Base-by-base conservation (phyloP, 805 yeast species). In the Candida ulmi region DNA sequence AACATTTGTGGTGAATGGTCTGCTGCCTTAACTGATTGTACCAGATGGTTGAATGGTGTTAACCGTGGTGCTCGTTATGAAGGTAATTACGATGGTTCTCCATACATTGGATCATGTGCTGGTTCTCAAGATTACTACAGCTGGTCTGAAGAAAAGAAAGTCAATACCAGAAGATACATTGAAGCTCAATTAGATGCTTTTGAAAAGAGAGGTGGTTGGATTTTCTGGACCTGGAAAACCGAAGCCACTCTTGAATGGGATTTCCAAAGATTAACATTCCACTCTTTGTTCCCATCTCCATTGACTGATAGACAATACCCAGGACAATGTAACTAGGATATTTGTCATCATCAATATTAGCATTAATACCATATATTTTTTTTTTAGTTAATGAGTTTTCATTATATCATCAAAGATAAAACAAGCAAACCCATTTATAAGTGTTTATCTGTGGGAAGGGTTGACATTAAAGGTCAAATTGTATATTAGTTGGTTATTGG, bases 141-240 rank as follows among this genome's bases (percentile, higher is more conserved):
- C 36, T 90, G 93, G 86, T 66, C 85, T 7, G 69, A 65, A 9
- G 72, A 74, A 30, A 72, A 74, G 54, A 76, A 72, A 57, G 54
- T 52, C 18, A 68, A 77, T 47, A 75, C 81, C 35, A 79, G 96
- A 61, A 71, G 66, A 51, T 88, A 71, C 58, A 69, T 88, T 37
- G 96, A 90, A 66, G 95, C 96, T 36, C 96, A 90, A 70, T 66
- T 90, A 55, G 96, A 90, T 58, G 87, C 96, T 2, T 81, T 71
- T 55, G 86, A 80, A 52, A 73, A 72, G 51, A 72, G 78, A 42
- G 74, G 70, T 27, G 98, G 98, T 25, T 90, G 96, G 96, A 75
- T 87, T 42, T 83, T 85, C 69, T 90, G 97, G 97, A 77, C 83
- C 60, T 88, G 87, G 83, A 90, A 88, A 71, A 84, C 95, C 21